Evolutionary conservation across 768 basidiomycete species (phyloP).

Genomic region (Boletus reticulatus): DNA sequence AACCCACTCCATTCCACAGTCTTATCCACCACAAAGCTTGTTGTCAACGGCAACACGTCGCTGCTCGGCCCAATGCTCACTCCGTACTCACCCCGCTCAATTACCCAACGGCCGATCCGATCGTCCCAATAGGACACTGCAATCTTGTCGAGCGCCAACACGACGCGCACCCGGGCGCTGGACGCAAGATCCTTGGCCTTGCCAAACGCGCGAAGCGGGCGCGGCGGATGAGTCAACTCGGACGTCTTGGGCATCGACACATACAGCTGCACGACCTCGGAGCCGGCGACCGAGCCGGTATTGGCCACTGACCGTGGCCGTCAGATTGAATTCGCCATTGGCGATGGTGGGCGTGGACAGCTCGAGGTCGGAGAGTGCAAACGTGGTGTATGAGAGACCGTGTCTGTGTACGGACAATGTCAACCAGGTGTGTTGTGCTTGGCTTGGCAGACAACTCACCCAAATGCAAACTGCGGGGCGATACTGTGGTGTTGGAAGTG

Average conservation of each 20-base stretch:
- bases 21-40: constrained; percentile 33
- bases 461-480: constrained; percentile 69
- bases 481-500: constrained; percentile 67
- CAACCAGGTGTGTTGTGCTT: neutral
- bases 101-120: constrained; percentile 43
- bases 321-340: constrained; percentile 41
- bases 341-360: constrained; percentile 38
- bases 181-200: constrained; percentile 55
- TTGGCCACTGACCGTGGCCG: constrained; percentile 58
- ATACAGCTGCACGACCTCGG: constrained; percentile 74
- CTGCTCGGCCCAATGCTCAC: constrained; percentile 47
- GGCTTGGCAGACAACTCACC: constrained; percentile 39
- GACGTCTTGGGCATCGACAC: constrained; percentile 54
- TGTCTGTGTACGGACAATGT: constrained; percentile 38
- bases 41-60: constrained; percentile 33
- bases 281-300: constrained; percentile 56
- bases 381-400: constrained; percentile 76
- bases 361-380: constrained; percentile 49
- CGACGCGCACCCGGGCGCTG: constrained; percentile 40
- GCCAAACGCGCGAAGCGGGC: constrained; percentile 63
- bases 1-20: constrained; percentile 71
- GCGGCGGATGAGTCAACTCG: constrained; percentile 50
- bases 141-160: constrained; percentile 58
- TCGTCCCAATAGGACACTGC: constrained; percentile 68
- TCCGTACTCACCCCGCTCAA: constrained; percentile 48